phyloP scores from a whole-genome alignment of 1,139 yeast genomes.

The Sporopachydermia cereana region DNA sequence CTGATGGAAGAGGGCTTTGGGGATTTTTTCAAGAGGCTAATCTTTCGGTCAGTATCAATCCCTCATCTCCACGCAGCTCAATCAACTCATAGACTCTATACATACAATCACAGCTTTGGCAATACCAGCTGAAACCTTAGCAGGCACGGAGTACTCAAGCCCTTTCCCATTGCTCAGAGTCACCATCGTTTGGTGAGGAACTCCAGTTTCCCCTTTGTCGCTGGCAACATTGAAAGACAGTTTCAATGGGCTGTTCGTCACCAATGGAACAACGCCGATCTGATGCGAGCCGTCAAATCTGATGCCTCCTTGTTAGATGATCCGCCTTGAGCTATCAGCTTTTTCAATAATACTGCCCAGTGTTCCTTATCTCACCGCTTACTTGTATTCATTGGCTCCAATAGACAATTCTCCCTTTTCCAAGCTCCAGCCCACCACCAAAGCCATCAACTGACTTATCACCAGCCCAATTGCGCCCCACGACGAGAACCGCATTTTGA shows the following conservation, averaged over 20 bases:
- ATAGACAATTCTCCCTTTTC: background rate
- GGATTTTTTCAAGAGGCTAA: slow-evolving; percentile 4
- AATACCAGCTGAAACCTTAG: slow-evolving; percentile 15
- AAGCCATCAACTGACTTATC: too few relatives aligned
- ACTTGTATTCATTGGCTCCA: background rate
- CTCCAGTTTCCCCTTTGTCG: slow-evolving; percentile 11
- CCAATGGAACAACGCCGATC: slow-evolving; percentile 21
- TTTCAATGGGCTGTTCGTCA: slow-evolving; percentile 12
- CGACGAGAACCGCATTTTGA: too few relatives aligned
- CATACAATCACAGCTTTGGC: slow-evolving; percentile 18
- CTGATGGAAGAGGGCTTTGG: background rate
- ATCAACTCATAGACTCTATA: background rate
- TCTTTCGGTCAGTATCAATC: too few relatives aligned
- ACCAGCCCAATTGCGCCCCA: too few relatives aligned
- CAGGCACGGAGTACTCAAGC: slow-evolving; percentile 18
- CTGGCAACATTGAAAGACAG: slow-evolving; percentile 16
- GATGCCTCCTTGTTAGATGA: too few relatives aligned
- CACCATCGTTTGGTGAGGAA: slow-evolving; percentile 21
- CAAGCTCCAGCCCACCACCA: background rate
- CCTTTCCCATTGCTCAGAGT: slow-evolving; percentile 15
- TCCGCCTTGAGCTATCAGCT: too few relatives aligned
- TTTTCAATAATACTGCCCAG: too few relatives aligned
- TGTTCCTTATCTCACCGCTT: background rate
- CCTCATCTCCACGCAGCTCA: background rate
- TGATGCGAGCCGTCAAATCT: slow-evolving; percentile 8